Evolutionary conservation across 169 alveolate genomes (phyloP).

Genomic region (Cryptosporidium ryanae): DNA sequence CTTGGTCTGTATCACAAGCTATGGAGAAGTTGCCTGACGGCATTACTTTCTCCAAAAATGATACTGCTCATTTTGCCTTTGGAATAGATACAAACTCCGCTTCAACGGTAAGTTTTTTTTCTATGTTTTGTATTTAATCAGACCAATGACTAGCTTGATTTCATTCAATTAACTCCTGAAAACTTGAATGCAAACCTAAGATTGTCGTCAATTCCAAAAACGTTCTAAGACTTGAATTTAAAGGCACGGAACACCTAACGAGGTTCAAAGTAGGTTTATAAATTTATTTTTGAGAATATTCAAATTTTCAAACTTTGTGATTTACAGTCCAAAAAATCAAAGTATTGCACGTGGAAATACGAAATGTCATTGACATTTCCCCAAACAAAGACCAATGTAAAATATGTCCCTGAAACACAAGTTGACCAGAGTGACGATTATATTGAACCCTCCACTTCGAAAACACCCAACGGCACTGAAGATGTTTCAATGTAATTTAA

Average conservation of each 20-base stretch:
- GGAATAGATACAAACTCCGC: constrained; percentile 53
- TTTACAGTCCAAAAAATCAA: constrained; percentile 28
- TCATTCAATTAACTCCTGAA: too few relatives aligned
- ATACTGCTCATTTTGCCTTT: constrained; percentile 43
- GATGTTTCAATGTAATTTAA: too few relatives aligned
- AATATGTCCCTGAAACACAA: constrained; percentile 21
- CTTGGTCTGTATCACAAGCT: constrained; percentile 38
- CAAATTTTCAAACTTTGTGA: not conserved
- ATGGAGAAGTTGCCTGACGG: constrained; percentile 24
- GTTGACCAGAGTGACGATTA: not conserved
- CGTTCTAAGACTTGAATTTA: constrained; percentile 35
- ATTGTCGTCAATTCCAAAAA: constrained; percentile 54
- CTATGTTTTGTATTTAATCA: too few relatives aligned
- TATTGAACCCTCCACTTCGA: not conserved
- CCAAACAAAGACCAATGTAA: constrained; percentile 16
- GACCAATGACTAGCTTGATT: too few relatives aligned
- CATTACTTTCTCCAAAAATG: constrained; percentile 26
- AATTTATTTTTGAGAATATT: not conserved
- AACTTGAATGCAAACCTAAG: constrained; percentile 1
- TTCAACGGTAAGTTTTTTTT: constrained; percentile 67
- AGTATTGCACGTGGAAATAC: constrained; percentile 53
- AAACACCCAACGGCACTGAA: too few relatives aligned
- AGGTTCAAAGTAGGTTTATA: constrained; percentile 29
- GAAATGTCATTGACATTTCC: constrained; percentile 63
- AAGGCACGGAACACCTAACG: constrained; percentile 17